phyloP scores from a whole-genome alignment of 176 grass and related monocot genomes.

The Oryza officinalis region DNA sequence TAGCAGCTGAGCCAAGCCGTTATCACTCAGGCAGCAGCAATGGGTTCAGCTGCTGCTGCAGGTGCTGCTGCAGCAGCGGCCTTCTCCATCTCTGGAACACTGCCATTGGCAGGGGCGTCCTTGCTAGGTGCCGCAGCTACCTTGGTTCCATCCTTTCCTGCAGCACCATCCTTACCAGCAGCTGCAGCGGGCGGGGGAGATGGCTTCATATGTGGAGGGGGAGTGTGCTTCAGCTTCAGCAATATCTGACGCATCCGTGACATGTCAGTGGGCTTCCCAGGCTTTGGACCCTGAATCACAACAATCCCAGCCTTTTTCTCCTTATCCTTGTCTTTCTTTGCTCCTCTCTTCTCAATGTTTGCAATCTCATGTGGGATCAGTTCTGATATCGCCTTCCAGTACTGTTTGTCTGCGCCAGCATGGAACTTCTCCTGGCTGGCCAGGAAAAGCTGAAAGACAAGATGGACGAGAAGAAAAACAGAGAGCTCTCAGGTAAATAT shows the following conservation, averaged over 20 bases:
- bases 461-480: not conserved
- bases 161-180: constrained; percentile 43
- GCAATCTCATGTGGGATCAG: constrained; percentile 86
- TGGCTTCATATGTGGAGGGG: constrained; percentile 74
- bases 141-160: constrained; percentile 48
- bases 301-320: constrained; percentile 71
- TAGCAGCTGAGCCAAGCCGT: not conserved
- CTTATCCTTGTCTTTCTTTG: constrained; percentile 75
- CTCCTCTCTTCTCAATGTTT: constrained; percentile 77
- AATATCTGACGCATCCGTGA: constrained; percentile 81
- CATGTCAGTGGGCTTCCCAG: constrained; percentile 76
- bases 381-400: constrained; percentile 94
- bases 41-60: constrained; percentile 31
- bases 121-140: not conserved
- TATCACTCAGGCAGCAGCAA: constrained; percentile 30
- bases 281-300: constrained; percentile 88
- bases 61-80: not conserved
- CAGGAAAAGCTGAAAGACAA: constrained; percentile 57
- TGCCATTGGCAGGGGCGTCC: constrained; percentile 49
- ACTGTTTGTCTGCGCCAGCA: constrained; percentile 66
- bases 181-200: constrained; percentile 30
- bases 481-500: not conserved
- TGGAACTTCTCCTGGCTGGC: constrained; percentile 87
- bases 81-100: constrained; percentile 51
- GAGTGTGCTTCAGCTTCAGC: constrained; percentile 76